Evolutionary conservation across 331 rosid genomes (phyloP), one percentile per base, ranked within the genome.

Genomic region (Erythrophleum ivorense): DNA sequence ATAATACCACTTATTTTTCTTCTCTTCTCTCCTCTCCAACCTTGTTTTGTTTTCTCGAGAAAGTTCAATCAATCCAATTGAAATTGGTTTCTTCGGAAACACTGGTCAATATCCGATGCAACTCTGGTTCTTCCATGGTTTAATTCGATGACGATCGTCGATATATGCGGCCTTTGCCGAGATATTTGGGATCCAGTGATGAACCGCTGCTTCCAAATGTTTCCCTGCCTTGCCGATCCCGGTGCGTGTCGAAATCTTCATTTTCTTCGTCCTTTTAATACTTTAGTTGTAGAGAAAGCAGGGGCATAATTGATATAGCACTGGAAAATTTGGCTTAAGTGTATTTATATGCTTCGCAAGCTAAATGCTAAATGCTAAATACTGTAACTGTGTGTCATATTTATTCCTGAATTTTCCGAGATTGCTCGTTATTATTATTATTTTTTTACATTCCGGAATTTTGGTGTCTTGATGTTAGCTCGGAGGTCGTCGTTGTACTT

Each of bases 221-320:
- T 85, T 55, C 98, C 98, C 45, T 96, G 97, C 76, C 92, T 94
- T 73, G 76, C 91, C 57, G 97, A 96, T 87, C 99, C 97, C 8
- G 97, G 99, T 96, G 79, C 76, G 82, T 59, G 49, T 50, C 9
- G 3, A 69, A 52, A 57, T 10, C 55, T 19, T 68, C 7, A 21
- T 3, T 16, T 19, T 10, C 29, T 43, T 7, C 18, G 0, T 58
- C 46, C 53, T 70, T 18, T 16, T 43, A 29, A 11, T 76, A 2
- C 60, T 82, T 46, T 81, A 77, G 75, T 73, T 48, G 49, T 78
- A 38, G 75, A 57, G 71, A 64, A 82, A 80, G 67, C 54, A 43
- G n/a, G 19, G 34, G 21, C 11, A 13, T 74, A 55, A 66, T 75
- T 80, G 48, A 70, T 67, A 33, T 18, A 68, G 7, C 7, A 6